Evolutionary conservation across 73 alveolate species (phyloP).

Genomic region (Tetrahymena thermophila): DNA sequence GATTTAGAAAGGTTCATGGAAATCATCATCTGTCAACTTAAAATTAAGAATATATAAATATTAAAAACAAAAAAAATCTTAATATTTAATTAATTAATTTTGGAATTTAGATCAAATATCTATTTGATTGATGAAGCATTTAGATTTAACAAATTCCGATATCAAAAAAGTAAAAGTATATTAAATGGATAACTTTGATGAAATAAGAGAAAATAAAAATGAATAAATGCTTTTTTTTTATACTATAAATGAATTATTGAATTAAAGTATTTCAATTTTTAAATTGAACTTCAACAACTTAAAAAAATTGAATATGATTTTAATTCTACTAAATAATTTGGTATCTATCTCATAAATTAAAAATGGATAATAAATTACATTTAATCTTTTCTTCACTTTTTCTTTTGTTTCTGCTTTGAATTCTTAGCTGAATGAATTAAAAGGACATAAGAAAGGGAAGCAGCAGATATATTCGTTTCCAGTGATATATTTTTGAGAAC

Average conservation of each 20-base stretch:
- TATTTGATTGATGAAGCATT: neutral
- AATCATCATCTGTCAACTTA: neutral
- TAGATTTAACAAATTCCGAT: too few relatives aligned
- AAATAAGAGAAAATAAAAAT: too few relatives aligned
- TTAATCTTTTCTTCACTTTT: neutral
- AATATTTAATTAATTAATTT: neutral
- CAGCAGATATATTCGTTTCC: constrained; percentile 44
- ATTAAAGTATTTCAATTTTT: too few relatives aligned
- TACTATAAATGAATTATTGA: too few relatives aligned
- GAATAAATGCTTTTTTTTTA: too few relatives aligned
- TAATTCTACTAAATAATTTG: neutral
- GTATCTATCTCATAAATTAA: neutral
- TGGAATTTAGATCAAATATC: neutral
- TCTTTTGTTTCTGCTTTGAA: neutral
- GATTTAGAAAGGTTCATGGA: neutral
- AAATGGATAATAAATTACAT: neutral
- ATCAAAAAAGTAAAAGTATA: too few relatives aligned
- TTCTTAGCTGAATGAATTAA: neutral
- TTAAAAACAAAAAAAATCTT: neutral
- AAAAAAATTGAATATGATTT: neutral
- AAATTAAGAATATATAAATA: too few relatives aligned
- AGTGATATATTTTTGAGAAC: constrained; percentile 44
- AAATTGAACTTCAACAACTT: too few relatives aligned
- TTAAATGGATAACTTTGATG: too few relatives aligned
- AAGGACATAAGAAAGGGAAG: constrained; percentile 29